phyloP scores from a whole-genome alignment of 1,284 basidiomycete genomes.

The Leccinum insolens region DNA sequence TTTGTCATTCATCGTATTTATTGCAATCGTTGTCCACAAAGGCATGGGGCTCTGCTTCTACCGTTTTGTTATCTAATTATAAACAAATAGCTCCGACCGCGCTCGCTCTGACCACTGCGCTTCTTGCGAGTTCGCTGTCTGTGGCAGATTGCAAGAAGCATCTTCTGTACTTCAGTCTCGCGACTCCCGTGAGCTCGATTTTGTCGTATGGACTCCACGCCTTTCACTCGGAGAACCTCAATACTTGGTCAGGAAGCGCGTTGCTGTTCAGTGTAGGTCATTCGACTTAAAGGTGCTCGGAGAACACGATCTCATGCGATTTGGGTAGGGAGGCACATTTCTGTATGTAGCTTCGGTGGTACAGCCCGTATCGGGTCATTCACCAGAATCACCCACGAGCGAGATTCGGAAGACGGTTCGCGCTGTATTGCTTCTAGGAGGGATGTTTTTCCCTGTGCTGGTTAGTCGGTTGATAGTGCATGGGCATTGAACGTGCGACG shows the following conservation, averaged over 20 bases:
- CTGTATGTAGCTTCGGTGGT: conserved; percentile 93
- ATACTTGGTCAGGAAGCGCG: conserved; percentile 71
- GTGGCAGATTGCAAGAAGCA: conserved; percentile 72
- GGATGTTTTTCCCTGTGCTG: conserved; percentile 72
- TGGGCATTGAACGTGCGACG: conserved; percentile 36
- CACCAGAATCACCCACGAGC: conserved; percentile 38
- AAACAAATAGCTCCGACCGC: conserved; percentile 74
- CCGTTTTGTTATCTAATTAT: conserved; percentile 1
- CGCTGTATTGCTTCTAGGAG: conserved; percentile 57
- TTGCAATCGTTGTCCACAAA: conserved; percentile 90
- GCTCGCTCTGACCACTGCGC: conserved; percentile 79
- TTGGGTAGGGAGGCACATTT: conserved; percentile 84
- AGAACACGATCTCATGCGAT: conserved; percentile 11
- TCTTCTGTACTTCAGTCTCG: conserved; percentile 75
- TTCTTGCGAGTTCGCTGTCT: conserved; percentile 75
- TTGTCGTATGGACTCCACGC: conserved; percentile 68
- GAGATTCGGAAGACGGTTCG: conserved; percentile 54
- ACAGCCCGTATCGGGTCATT: conserved; percentile 65
- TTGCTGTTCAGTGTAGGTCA: conserved; percentile 76
- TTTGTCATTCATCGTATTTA: conserved; percentile 81
- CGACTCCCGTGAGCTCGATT: conserved; percentile 80
- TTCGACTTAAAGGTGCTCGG: not conserved
- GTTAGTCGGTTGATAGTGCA: conserved; percentile 55
- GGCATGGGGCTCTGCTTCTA: conserved; percentile 43
- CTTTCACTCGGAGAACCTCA: conserved; percentile 49